These are phyloP conservation scores for Chalaropsis thielavioides DNA, from an alignment of 2,329 filamentous ascomycete genomes.

Conservation along the genomic window DNA sequence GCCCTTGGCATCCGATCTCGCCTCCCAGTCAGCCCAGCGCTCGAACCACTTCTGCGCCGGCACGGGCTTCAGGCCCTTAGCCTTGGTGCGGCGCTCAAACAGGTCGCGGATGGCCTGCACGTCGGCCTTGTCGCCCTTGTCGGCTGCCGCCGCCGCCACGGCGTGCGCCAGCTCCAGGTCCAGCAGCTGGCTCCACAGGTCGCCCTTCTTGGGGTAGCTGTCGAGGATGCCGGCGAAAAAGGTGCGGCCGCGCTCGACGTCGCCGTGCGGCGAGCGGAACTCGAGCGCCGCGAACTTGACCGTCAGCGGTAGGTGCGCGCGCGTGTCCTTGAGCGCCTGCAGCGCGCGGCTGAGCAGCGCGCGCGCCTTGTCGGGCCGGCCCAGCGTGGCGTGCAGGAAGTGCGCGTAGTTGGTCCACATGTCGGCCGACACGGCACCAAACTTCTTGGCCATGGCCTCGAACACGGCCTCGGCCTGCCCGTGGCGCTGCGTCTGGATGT, in stretches of 20 bases:
- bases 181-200: slow-evolving; percentile 84
- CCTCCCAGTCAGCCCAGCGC: slow-evolving; percentile 83
- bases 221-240: slow-evolving; percentile 80
- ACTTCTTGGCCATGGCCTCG: slow-evolving; percentile 75
- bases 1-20: slow-evolving; percentile 52
- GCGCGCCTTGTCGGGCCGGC: slow-evolving; percentile 58
- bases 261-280: slow-evolving; percentile 69
- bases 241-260: slow-evolving; percentile 81
- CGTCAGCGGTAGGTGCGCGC: slow-evolving; percentile 53
- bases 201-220: slow-evolving; percentile 75
- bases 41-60: slow-evolving; percentile 81
- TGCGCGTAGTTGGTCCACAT: slow-evolving; percentile 93
- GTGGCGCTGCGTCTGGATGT: slow-evolving; percentile 78
- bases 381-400: slow-evolving; percentile 66
- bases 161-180: slow-evolving; percentile 63
- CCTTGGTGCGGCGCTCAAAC: slow-evolving; percentile 64
- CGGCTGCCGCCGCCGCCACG: slow-evolving; percentile 38
- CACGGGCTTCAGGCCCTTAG: slow-evolving; percentile 61
- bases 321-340: slow-evolving; percentile 56
- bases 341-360: slow-evolving; percentile 68
- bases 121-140: slow-evolving; percentile 39
- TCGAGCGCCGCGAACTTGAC: slow-evolving; percentile 84
- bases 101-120: slow-evolving; percentile 53
- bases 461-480: slow-evolving; percentile 84
- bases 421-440: slow-evolving; percentile 61